Evolutionary conservation across 768 basidiomycete genomes (phyloP), one percentile per base, ranked within the genome.

Genomic region (Lactarius evosmus): DNA sequence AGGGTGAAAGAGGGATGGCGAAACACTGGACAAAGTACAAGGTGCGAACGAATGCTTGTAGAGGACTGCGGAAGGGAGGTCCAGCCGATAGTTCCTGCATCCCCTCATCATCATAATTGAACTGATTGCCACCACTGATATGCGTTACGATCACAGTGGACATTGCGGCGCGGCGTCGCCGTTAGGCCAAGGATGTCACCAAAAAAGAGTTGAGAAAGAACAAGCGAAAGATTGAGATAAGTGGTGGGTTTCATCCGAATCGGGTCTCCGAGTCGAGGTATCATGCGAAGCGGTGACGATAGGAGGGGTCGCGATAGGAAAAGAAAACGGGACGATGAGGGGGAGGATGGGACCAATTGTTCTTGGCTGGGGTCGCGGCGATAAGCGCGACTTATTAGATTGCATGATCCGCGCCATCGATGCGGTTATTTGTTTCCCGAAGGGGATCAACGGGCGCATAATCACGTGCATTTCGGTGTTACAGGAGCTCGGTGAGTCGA

Each of bases 341-440:
- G n/a, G 25, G 25, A 49, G 29, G 41, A 25, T n/a, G n/a, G n/a
- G n/a, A n/a, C n/a, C n/a, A n/a, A n/a, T 55, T 41, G 34, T 22
- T 36, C 16, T 7, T 27, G 9, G 34, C 38, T 29, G 8, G 32
- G 46, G 49, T 60, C 49, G 32, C 50, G 59, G 64, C 50, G 64
- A 61, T 56, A 65, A 61, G 38, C 55, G 60, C 56, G 55, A 65
- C 54, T 56, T 46, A 51, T 56, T 38, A 17, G 58, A 51, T 60
- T 51, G 63, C 25, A 61, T 65, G 63, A 65, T 65, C 63, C 63
- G 64, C 64, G 59, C 64, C 64, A 52, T 61, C 59, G 59, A 56
- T 57, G 52, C 41, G 59, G 64, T 40, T 25, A 56, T 34, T 40
- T 25, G 34, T 51, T 61, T 52, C 64, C 64, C 33, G 49, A 65